Base-by-base conservation (phyloP, 352 stramenopile genomes). In the Globisporangium cystogenes region DNA sequence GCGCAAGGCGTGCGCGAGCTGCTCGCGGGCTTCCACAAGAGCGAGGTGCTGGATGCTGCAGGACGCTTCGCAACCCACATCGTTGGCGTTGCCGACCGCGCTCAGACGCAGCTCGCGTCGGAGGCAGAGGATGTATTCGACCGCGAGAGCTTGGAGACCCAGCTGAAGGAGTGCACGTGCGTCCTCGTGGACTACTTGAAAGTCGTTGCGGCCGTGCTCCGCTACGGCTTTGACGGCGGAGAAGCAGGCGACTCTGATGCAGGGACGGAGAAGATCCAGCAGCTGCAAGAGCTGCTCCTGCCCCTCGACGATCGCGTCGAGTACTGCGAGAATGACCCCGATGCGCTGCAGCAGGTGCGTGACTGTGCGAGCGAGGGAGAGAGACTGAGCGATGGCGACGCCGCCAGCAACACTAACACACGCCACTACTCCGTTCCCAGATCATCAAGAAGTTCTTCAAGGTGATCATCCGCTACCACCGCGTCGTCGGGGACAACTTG, bases 371-470 rank as follows among this genome's bases (percentile, higher is more conserved):
- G n/a, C 40, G n/a, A n/a, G n/a, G n/a, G n/a, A n/a, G 5, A 46
- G 12, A 29, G 42, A 14, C 42, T n/a, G 3, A 10, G n/a, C 7
- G 42, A 7, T n/a, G 23, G 23, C 4, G 24, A 48, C 21, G 21
- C n/a, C 21, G 15, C 7, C 23, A 11, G n/a, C 10, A 29, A 16
- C 11, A 16, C 1, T n/a, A 20, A 14, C 21, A 18, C 20, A 18
- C 10, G 0, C 23, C 36, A 16, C 7, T 56, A 6, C 14, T 24
- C 14, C 15, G 20, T 26, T 45, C 40, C 14, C 21, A 68, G 59
- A 62, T 68, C 23, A n/a, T 68, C 39, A 61, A 59, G 27, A 55
- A 55, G 21, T 65, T 62, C 47, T 68, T 70, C 49, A 63, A 60
- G n/a, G 55, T 52, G 12, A 29, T 68, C 15, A 57, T 62, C 26